Base-by-base conservation (phyloP, 768 basidiomycete genomes). In the Krasilnikovozyma curviuscula region DNA sequence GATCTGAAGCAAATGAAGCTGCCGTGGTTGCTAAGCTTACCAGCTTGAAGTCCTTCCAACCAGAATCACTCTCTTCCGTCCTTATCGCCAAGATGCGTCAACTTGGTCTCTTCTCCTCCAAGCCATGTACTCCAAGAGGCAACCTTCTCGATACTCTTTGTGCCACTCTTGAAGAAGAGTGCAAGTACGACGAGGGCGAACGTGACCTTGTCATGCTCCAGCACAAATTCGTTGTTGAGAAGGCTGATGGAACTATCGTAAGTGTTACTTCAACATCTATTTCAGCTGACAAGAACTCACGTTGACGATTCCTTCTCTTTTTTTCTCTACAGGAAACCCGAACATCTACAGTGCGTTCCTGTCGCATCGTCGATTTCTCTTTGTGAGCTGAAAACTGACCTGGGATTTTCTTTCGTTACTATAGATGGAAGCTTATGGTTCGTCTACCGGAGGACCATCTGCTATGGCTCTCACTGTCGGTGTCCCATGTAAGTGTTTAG, bases 181-280 rank as follows among this genome's bases (percentile, higher is more conserved):
- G 95, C 83, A 74, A 78, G 65, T 95, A 91, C 67, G 81, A 78
- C 54, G 67, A 71, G 40, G 84, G 83, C 54, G 88, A 97, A 67
- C 79, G 84, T 10, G 91, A 98, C 65, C 75, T 97, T 52, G 83
- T 98, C 52, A 84, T 97, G 78, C 76, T 98, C 46, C 91, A 95
- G 68, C 91, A 98, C 74, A 91, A 89, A 70, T 97, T 98, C 62
- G 68, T 84, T 57, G 78, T 97, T 31, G 78, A 88, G 62, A 82
- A 81, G 74, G 71, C 73, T 29, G 84, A 95, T 59, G 88, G 91
- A 40, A 72, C 67, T 40, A 68, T 73, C 67, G 79, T 78, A 52
- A 44, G 73, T 57, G 39, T 30, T n/a, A 41, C 46, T 5, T 52
- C 50, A 21, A 52, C 50, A 32, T n/a, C n/a, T n/a, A n/a, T n/a